phyloP scores from a whole-genome alignment of 2,329 filamentous ascomycete genomes.

The Aspergillus jensenii region DNA sequence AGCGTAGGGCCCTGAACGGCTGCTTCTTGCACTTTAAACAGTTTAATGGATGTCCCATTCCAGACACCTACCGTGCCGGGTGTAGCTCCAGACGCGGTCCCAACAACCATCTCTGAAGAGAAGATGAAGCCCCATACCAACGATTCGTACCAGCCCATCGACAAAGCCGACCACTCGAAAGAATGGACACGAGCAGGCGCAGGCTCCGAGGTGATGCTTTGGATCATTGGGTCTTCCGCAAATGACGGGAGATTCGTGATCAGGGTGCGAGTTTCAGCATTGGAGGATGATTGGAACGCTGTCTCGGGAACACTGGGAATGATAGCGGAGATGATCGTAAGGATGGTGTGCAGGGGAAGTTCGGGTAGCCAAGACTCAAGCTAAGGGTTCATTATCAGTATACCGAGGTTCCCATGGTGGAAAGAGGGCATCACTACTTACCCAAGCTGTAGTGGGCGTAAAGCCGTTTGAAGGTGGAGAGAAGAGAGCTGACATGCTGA shows the following conservation, averaged over 20 bases:
- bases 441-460: slow-evolving; percentile 75
- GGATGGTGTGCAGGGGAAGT: slow-evolving; percentile 80
- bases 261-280: slow-evolving; percentile 41
- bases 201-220: slow-evolving; percentile 67
- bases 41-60: slow-evolving; percentile 83
- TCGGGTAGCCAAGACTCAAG: slow-evolving; percentile 94
- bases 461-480: slow-evolving; percentile 60
- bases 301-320: slow-evolving; percentile 50
- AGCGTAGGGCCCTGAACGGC: slow-evolving; percentile 77
- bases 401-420: neutral
- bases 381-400: slow-evolving; percentile 41
- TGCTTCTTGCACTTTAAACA: slow-evolving; percentile 88
- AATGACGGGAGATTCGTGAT: slow-evolving; percentile 46
- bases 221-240: slow-evolving; percentile 56
- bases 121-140: slow-evolving; percentile 94
- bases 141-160: slow-evolving; percentile 93
- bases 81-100: slow-evolving; percentile 48
- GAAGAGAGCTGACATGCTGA: slow-evolving; percentile 60
- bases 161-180: slow-evolving; percentile 90
- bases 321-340: slow-evolving; percentile 69
- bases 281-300: slow-evolving; percentile 44
- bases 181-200: slow-evolving; percentile 75
- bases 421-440: slow-evolving; percentile 32
- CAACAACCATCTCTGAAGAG: slow-evolving; percentile 76
- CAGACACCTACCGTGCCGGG: slow-evolving; percentile 89